Evolutionary conservation across 176 grass and related monocot species (phyloP).

Genomic region (Oryza glaberrima): DNA sequence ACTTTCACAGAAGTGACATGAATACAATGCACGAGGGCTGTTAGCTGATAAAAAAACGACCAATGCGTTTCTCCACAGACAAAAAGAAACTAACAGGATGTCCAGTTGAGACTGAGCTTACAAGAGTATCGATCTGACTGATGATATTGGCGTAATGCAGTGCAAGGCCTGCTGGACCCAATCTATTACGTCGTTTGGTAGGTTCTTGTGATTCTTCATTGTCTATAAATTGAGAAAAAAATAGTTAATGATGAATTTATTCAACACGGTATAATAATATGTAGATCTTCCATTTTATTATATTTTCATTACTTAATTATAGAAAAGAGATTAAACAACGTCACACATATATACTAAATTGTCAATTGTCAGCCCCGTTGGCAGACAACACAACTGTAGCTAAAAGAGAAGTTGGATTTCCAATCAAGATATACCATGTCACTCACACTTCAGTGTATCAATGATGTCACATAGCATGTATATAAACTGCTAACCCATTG

Average conservation of each 20-base stretch:
- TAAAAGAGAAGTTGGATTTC: constrained; percentile 4
- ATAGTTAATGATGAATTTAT: constrained; percentile 20
- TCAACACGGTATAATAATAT: constrained; percentile 15
- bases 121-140: constrained; percentile 89
- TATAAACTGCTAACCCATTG: background rate
- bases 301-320: constrained; percentile 25
- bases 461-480: constrained; percentile 6
- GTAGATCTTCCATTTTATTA: constrained; percentile 2
- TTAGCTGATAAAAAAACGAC: constrained; percentile 9
- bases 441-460: background rate
- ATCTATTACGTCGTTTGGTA: constrained; percentile 64
- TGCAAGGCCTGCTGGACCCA: constrained; percentile 94
- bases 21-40: constrained; percentile 12
- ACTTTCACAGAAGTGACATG: constrained; percentile 17
- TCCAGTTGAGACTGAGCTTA: constrained; percentile 50
- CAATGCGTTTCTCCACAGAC: background rate
- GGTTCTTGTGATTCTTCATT: constrained; percentile 62
- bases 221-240: constrained; percentile 62
- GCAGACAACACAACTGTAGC: constrained; percentile 22
- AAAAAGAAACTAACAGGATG: constrained; percentile 20
- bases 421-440: background rate
- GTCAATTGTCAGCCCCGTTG: constrained; percentile 1
- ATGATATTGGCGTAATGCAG: constrained; percentile 99
- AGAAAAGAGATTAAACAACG: constrained; percentile 23
- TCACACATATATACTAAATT: constrained; percentile 18